A percentile compares a stretch with the other conserved stretches of the same genome.
Conservation (phyloP, 1,139 yeast genomes). For the Debaryomycetaceae sp. region DNA sequence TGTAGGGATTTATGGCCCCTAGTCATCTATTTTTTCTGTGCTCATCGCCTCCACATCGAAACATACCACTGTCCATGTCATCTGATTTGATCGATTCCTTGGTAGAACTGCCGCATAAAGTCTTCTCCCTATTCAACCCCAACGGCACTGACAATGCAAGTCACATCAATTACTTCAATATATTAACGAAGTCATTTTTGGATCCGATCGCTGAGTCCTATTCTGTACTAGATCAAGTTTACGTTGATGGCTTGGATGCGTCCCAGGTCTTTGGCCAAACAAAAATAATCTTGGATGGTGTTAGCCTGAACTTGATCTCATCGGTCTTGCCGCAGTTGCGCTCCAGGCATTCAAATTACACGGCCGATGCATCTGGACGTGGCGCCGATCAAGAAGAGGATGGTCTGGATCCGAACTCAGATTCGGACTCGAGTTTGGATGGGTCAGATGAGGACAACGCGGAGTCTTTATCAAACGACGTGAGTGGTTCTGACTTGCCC, state of each 20-base stretch:
- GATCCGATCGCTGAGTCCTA: constrained; percentile 57
- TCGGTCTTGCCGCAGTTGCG: constrained; percentile 34
- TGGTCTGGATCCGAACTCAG: constrained; percentile 8
- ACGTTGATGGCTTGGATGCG: constrained; percentile 79
- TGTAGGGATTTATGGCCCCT: too few species aligned
- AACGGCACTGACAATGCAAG: constrained; percentile 5
- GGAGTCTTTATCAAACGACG: constrained; percentile 6
- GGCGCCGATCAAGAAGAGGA: constrained; percentile 11
- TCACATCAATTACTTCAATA: constrained; percentile 14
- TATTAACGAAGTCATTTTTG: constrained; percentile 40
- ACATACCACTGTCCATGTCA: constrained; percentile 6
- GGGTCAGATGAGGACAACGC: constrained; percentile 8
- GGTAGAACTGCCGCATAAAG: constrained; percentile 15
- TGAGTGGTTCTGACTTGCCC: constrained; percentile 7
- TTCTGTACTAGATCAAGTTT: constrained; percentile 72
- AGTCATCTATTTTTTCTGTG: background rate
- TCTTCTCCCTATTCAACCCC: constrained; percentile 13
- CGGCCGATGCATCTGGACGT: constrained; percentile 8
- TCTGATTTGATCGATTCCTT: constrained; percentile 11
- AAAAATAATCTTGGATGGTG: constrained; percentile 67
- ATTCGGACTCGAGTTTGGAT: constrained; percentile 6
- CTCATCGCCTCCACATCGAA: background rate
- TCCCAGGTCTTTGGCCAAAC: constrained; percentile 93
- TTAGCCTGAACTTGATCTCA: constrained; percentile 45
- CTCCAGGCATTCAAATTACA: constrained; percentile 11